Evolutionary conservation across 2,329 filamentous ascomycete genomes (phyloP), one percentile per base, ranked within the genome.

Genomic region (Bipolaris zeicola): DNA sequence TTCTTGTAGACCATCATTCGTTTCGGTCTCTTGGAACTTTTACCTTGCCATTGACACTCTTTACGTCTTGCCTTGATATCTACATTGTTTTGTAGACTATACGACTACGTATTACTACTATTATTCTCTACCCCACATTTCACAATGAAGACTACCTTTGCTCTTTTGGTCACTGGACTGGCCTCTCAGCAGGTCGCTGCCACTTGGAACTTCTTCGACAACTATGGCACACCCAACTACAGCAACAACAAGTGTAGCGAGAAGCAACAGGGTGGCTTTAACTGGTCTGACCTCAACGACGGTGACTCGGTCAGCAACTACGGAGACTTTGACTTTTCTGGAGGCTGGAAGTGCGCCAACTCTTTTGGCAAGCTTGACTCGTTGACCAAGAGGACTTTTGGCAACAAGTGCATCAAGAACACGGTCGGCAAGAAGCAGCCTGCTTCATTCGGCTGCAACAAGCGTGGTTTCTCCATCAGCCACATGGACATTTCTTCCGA

Each of bases 241-340:
- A 86, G 84, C 70, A 80, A 91, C 80, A 95, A 95, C 81, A 78
- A 88, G 68, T 97, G 94, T 78, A 86, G 84, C 56, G 74, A 83
- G n/a, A 77, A 87, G 64, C 90, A 96, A 79, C 78, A 83, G 61
- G 64, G 70, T 20, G 92, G 92, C 47, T 95, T 90, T 76, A 80
- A 89, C 80, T 97, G 89, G 85, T 76, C 77, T 24, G 84, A 85
- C 62, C 82, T 96, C 22, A 65, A 64, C 14, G 63, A 70, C 26
- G 70, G 66, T 74, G 61, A 64, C 10, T 51, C 55, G 34, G 87
- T 96, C 77, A 77, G 75, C 62, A 78, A 74, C 66, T 96, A 92
- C 76, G 85, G 85, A 50, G 89, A 87, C 71, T 91, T 94, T 77
- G 78, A 82, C 78, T 78, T 77, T 63, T 79, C 75, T 62, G 85